Evolutionary conservation across 495 filamentous ascomycete species (phyloP).

Genomic region (Lineolata rhizophorae): DNA sequence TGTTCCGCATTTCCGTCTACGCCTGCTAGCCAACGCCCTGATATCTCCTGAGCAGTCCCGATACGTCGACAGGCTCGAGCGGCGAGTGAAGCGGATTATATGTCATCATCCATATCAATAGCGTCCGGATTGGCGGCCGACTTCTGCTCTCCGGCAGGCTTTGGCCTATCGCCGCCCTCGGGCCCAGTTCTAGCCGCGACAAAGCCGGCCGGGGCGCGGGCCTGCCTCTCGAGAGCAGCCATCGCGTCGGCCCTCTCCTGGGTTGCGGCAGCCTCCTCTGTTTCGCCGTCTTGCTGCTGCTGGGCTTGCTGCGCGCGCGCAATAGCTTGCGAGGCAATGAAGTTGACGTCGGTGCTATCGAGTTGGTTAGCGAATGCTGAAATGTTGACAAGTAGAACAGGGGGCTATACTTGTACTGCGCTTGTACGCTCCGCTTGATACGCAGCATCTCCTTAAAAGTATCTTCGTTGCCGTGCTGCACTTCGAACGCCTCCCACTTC

Average conservation of each 20-base stretch:
- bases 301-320: conserved; percentile 61
- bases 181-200: conserved; percentile 67
- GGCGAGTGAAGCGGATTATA: no score
- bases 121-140: conserved; percentile 64
- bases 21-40: no score
- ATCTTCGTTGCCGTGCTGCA: conserved; percentile 94
- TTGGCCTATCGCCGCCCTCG: conserved; percentile 42
- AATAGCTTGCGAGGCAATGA: conserved; percentile 89
- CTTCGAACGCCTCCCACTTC: conserved; percentile 95
- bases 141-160: conserved; percentile 18
- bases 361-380: conserved; percentile 3
- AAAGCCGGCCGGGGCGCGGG: conserved; percentile 73
- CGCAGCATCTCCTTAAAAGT: conserved; percentile 99
- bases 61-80: no score
- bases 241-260: conserved; percentile 52
- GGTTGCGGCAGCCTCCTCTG: conserved; percentile 14
- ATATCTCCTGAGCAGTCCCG: no score
- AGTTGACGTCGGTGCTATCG: conserved; percentile 76
- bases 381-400: not conserved
- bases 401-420: conserved; percentile 62
- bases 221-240: conserved; percentile 75
- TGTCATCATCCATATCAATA: conserved; percentile 53
- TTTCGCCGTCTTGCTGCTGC: conserved; percentile 20
- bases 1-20: no score
- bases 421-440: conserved; percentile 91